These are phyloP conservation scores for Phytophthora parvispora DNA, from an alignment of 352 stramenopile genomes.

Conservation along the genomic window DNA sequence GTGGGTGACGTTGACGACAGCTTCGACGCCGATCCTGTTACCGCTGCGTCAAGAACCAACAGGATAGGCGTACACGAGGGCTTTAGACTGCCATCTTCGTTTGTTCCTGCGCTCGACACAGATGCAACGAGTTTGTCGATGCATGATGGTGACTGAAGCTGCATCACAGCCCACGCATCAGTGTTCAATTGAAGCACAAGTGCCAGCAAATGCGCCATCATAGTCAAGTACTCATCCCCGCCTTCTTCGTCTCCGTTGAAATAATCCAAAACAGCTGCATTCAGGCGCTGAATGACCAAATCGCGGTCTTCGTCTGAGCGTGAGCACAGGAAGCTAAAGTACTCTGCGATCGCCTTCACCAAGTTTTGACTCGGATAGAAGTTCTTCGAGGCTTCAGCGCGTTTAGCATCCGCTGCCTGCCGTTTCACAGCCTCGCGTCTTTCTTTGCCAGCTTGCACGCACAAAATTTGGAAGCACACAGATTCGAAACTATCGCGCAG, in stretches of 20 bases:
- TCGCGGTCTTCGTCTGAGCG: slow-evolving; percentile 68
- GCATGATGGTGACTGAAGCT: slow-evolving; percentile 54
- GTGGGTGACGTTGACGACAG: slow-evolving; percentile 9
- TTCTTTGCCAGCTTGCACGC: slow-evolving; percentile 44
- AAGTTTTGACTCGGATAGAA: slow-evolving; percentile 59
- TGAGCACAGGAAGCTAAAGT: slow-evolving; percentile 69
- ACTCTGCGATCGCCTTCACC: slow-evolving; percentile 71
- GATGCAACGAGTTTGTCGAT: slow-evolving; percentile 60
- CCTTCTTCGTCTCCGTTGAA: slow-evolving; percentile 39
- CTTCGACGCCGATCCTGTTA: slow-evolving; percentile 34
- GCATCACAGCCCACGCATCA: slow-evolving; percentile 44
- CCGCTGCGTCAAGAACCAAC: slow-evolving; percentile 74
- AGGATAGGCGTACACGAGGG: slow-evolving; percentile 67
- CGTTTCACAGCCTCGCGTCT: slow-evolving; percentile 10
- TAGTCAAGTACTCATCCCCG: slow-evolving; percentile 53
- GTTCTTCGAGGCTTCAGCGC: slow-evolving; percentile 5
- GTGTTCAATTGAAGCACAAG: slow-evolving; percentile 75
- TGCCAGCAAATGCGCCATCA: slow-evolving; percentile 75
- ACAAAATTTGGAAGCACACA: slow-evolving; percentile 75
- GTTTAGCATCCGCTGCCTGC: neutral
- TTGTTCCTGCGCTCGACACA: slow-evolving; percentile 25
- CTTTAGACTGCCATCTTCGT: slow-evolving; percentile 19
- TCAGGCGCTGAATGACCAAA: slow-evolving; percentile 63
- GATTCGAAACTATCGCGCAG: slow-evolving; percentile 73
- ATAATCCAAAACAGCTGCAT: slow-evolving; percentile 53